Evolutionary conservation across 1,284 basidiomycete species (phyloP).

Genomic region (Marasmius sp.): DNA sequence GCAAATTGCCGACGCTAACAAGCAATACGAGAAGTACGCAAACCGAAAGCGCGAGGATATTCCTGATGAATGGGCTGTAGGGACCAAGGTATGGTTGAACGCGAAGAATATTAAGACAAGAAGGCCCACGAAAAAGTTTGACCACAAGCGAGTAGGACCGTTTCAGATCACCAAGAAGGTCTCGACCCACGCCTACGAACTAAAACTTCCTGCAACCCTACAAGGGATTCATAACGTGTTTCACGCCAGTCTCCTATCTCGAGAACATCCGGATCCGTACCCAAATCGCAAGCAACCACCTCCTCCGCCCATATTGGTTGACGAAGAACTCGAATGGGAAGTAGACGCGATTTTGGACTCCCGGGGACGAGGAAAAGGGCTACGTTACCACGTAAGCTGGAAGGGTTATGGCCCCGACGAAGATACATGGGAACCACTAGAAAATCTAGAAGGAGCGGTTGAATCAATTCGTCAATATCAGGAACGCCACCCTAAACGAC

Average conservation of each 20-base stretch:
- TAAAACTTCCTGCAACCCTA: constrained; percentile 11
- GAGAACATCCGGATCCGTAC: constrained; percentile 5
- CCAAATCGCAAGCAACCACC: constrained; percentile 2
- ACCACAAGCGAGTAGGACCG: constrained; percentile 14
- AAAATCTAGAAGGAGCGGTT: not conserved
- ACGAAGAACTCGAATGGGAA: constrained; percentile 8
- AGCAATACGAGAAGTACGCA: too few relatives aligned
- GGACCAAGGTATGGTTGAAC: constrained; percentile 6
- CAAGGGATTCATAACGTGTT: constrained; percentile 17
- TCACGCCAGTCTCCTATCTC: constrained; percentile 15
- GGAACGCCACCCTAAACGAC: not conserved
- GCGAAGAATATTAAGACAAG: constrained; percentile 7
- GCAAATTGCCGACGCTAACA: not conserved
- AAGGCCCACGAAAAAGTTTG: constrained; percentile 12
- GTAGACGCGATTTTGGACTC: constrained; percentile 22
- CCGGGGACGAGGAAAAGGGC: too few relatives aligned
- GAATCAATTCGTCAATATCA: not conserved
- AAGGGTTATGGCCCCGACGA: not conserved
- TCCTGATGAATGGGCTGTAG: not conserved
- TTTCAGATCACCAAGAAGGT: constrained; percentile 20
- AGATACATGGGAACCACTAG: not conserved
- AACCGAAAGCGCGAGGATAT: not conserved
- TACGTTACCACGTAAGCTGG: not conserved
- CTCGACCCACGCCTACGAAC: constrained; percentile 11
- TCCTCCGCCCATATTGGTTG: not conserved